Evolutionary conservation across 768 basidiomycete species (phyloP).

Genomic region (Hygrophoropsis aurantiaca): DNA sequence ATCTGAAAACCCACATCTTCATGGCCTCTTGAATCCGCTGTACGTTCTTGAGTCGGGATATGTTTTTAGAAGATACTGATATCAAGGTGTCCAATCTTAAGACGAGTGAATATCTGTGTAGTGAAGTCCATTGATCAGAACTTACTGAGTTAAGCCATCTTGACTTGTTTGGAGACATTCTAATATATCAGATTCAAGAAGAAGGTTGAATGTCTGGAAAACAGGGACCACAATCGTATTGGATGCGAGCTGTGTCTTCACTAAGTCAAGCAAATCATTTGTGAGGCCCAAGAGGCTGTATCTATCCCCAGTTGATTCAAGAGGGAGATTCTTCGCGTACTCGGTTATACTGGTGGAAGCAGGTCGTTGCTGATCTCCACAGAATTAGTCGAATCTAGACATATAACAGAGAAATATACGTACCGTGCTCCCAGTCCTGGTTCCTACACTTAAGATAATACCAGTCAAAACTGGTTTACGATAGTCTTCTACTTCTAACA

Average conservation of each 20-base stretch:
- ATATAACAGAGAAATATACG: constrained; percentile 27
- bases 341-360: constrained; percentile 58
- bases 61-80: constrained; percentile 57
- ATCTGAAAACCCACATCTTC: constrained; percentile 70
- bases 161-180: constrained; percentile 44
- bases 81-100: constrained; percentile 56
- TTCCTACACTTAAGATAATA: constrained; percentile 76
- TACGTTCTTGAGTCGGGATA: constrained; percentile 75
- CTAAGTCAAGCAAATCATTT: constrained; percentile 56
- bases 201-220: constrained; percentile 69
- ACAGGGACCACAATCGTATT: constrained; percentile 84
- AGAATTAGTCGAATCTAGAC: constrained; percentile 13
- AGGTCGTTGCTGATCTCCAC: constrained; percentile 59
- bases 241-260: constrained; percentile 49
- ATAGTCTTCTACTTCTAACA: constrained; percentile 64
- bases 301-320: constrained; percentile 25
- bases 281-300: constrained; percentile 56
- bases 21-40: constrained; percentile 78
- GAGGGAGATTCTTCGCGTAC: constrained; percentile 56
- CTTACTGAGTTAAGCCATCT: constrained; percentile 54
- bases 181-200: constrained; percentile 71
- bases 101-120: constrained; percentile 9
- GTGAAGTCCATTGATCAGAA: constrained; percentile 14
- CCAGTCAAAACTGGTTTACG: constrained; percentile 65
- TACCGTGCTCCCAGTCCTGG: constrained; percentile 84